phyloP scores from a whole-genome alignment of 352 stramenopile genomes.

The Pythium grandisporangium region DNA sequence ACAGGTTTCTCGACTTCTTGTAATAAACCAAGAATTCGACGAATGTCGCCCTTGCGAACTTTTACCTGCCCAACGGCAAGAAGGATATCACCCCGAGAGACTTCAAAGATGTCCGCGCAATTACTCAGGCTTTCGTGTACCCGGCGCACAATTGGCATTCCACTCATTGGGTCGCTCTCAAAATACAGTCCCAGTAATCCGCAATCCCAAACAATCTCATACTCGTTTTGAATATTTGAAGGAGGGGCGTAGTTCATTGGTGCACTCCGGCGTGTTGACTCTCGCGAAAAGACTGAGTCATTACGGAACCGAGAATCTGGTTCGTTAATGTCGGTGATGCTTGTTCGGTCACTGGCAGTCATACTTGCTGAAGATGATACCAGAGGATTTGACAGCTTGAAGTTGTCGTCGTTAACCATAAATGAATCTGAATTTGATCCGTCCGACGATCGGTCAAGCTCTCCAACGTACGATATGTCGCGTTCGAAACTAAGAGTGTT shows the following conservation, averaged over 20 bases:
- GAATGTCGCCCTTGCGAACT: slow-evolving; percentile 76
- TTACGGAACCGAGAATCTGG: slow-evolving; percentile 30
- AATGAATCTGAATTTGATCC: slow-evolving; percentile 47
- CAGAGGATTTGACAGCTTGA: slow-evolving; percentile 4
- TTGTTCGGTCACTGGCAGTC: slow-evolving; percentile 46
- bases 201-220: slow-evolving; percentile 85
- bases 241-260: slow-evolving; percentile 53
- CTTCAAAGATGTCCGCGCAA: slow-evolving; percentile 79
- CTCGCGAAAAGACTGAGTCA: slow-evolving; percentile 31
- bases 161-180: slow-evolving; percentile 66
- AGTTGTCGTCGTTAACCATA: slow-evolving; percentile 5
- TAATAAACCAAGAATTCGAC: slow-evolving; percentile 61
- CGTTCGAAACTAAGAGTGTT: slow-evolving; percentile 76
- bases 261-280: slow-evolving; percentile 41
- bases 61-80: slow-evolving; percentile 66
- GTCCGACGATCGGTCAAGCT: slow-evolving; percentile 34
- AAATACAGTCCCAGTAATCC: slow-evolving; percentile 79
- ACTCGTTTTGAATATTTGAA: slow-evolving; percentile 65
- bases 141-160: slow-evolving; percentile 81
- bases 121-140: slow-evolving; percentile 84
- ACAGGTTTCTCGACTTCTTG: slow-evolving; percentile 82
- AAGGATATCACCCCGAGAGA: slow-evolving; percentile 71
- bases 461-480: slow-evolving; percentile 68
- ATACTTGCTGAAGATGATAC: slow-evolving; percentile 11
- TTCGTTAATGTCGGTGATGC: slow-evolving; percentile 33